Evolutionary conservation across 192 early-diverging fungal species (phyloP), one percentile per base, ranked within the genome.

Genomic region (Mortierella hygrophila): DNA sequence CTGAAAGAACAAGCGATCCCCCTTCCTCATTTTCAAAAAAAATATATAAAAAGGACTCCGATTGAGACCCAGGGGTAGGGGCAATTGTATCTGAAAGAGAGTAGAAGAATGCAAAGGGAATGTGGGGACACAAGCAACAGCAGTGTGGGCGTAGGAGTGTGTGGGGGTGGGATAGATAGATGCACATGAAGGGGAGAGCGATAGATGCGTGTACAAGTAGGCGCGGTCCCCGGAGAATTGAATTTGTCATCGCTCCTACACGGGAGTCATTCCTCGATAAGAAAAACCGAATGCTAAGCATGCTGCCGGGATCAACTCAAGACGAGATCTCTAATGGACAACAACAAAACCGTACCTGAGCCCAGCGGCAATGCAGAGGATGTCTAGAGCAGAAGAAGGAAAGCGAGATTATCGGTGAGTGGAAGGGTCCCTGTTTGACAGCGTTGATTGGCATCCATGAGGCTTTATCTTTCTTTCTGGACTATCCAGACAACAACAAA

Each of bases 351-450:
- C 57, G 29, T 77, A 85, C 83, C 83, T 60, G 42, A 85, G 46
- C 4, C 78, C 83, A 9, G 78, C 78, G 11, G 83, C 74, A 20
- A 85, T 77, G 49, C 83, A 85, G 15, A 85, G 69, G 29, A 85
- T 85, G 40, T 85, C 83, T 85, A 76, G 10, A 18, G 41, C 35
- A 41, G 11, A 6, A 52, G 29, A 11, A 54, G n/a, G 16, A 70
- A 72, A 21, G 5, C 72, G 46, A 55, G 42, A 49, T 52, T 6
- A 20, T 55, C n/a, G 49, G 38, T 49, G 16, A 16, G 44, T 72
- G 13, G 44, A 11, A 4, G 26, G 21, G 7, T 1, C 41, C 1
- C 3, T 29, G 10, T 41, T 72, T 41, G 71, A 44, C 10, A 49
- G 47, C 4, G n/a, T 41, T 44, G 15, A n/a, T 42, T 42, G 41